Conservation (phyloP, 2,329 filamentous ascomycete species). For the Dothideomycetes sp. region DNA sequence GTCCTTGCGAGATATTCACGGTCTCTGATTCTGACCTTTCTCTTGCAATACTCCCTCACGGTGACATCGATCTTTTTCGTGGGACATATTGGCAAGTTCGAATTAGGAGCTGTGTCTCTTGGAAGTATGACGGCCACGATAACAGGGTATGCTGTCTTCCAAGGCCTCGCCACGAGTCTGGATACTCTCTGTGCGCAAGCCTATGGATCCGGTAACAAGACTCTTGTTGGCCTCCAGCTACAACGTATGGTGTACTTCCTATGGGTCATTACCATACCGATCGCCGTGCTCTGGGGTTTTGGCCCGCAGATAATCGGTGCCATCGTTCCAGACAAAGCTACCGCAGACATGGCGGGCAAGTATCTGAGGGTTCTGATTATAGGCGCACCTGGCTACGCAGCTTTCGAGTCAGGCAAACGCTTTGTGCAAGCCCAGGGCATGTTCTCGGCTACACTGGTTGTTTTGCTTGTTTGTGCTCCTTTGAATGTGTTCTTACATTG, state of each 20-base stretch:
- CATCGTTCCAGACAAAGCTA: slow-evolving; percentile 61
- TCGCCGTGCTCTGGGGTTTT: slow-evolving; percentile 60
- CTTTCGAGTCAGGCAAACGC: slow-evolving; percentile 71
- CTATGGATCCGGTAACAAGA: slow-evolving; percentile 74
- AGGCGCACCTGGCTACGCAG: slow-evolving; percentile 65
- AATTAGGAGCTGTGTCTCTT: slow-evolving; percentile 37
- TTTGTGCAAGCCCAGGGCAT: slow-evolving; percentile 82
- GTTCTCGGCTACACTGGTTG: slow-evolving; percentile 71
- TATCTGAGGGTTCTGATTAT: slow-evolving; percentile 61
- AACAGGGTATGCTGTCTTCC: slow-evolving; percentile 37
- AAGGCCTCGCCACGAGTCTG: slow-evolving; percentile 68
- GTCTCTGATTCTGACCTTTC: slow-evolving; percentile 35
- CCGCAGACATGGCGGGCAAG: slow-evolving; percentile 59
- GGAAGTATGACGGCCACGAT: slow-evolving; percentile 39
- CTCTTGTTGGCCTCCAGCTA: slow-evolving; percentile 73
- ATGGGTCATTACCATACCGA: slow-evolving; percentile 61
- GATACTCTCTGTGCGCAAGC: slow-evolving; percentile 90
- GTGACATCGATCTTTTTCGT: slow-evolving; percentile 38
- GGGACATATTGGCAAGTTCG: slow-evolving; percentile 37
- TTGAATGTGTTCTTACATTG: slow-evolving; percentile 73
- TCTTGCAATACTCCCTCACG: slow-evolving; percentile 38
- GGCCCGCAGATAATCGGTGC: slow-evolving; percentile 52
- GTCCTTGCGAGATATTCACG: slow-evolving; percentile 51
- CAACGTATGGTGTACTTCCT: slow-evolving; percentile 74
- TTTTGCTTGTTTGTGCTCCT: slow-evolving; percentile 70